Conservation (phyloP, 2,329 filamentous ascomycete genomes). For the Sarocladium brachiariae region DNA sequence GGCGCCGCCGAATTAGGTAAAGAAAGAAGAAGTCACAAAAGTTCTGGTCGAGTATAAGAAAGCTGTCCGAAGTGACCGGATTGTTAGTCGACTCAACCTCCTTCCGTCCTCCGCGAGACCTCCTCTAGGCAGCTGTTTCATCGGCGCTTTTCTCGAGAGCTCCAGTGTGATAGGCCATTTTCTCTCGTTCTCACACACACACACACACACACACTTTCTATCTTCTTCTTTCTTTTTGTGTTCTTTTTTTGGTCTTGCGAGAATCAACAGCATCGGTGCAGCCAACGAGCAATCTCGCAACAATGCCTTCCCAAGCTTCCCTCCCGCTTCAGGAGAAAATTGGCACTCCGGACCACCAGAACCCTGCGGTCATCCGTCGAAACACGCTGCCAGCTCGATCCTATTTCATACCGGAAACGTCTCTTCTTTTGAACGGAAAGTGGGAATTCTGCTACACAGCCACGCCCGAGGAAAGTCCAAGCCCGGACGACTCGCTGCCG, state of each 20-base stretch:
- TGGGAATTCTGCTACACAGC: constrained; percentile 50
- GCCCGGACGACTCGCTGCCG: constrained; percentile 20
- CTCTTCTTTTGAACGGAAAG: constrained; percentile 34
- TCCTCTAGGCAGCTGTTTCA: too few species aligned
- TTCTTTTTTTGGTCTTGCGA: not conserved
- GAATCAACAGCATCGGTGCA: not conserved
- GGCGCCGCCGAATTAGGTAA: too few species aligned
- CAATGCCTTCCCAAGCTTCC: not conserved
- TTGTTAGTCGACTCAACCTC: not conserved
- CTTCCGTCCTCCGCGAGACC: too few species aligned
- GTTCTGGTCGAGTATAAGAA: not conserved
- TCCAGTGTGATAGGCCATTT: too few species aligned
- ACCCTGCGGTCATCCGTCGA: constrained; percentile 51
- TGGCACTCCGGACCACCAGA: constrained; percentile 51
- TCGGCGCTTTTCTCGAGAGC: too few species aligned
- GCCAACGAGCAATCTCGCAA: not conserved
- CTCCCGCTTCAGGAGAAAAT: not conserved
- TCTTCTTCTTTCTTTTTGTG: too few species aligned
- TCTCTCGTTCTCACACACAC: too few species aligned
- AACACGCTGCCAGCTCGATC: constrained; percentile 52
- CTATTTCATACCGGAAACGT: constrained; percentile 40
- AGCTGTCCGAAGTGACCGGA: not conserved
- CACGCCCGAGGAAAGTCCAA: constrained; percentile 39
- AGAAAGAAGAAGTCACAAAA: too few species aligned
- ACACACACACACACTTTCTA: too few species aligned